Conservation (phyloP, 2,329 filamentous ascomycete genomes). For the Macrophomina tecta region DNA sequence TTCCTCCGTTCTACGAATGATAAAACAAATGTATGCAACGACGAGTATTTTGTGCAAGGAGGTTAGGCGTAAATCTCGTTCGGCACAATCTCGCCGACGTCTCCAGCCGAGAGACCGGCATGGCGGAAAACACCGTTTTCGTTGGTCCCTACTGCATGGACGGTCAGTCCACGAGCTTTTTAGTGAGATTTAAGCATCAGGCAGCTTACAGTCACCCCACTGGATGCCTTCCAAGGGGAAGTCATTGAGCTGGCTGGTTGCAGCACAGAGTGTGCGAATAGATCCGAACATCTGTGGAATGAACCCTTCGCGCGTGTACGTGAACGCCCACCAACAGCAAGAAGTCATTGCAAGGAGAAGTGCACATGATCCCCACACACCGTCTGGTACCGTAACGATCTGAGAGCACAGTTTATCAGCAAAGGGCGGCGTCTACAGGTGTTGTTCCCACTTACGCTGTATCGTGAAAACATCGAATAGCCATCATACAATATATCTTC, state of each 20-base stretch:
- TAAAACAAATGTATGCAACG: too few relatives aligned
- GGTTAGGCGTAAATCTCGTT: constrained; percentile 38
- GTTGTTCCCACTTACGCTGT: constrained; percentile 31
- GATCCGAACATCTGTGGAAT: constrained; percentile 45
- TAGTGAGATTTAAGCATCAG: not conserved
- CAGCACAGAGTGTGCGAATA: constrained; percentile 38
- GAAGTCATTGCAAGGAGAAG: constrained; percentile 40
- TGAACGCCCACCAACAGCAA: constrained; percentile 42
- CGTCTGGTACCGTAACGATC: constrained; percentile 37
- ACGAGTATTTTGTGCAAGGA: too few relatives aligned
- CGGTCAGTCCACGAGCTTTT: not conserved
- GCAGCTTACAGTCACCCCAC: constrained; percentile 25
- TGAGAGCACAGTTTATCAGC: not conserved
- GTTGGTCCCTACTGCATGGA: constrained; percentile 32
- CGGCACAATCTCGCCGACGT: constrained; percentile 36
- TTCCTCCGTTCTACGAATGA: too few relatives aligned
- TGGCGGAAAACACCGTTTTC: constrained; percentile 38
- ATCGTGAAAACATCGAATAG: constrained; percentile 35
- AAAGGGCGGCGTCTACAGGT: too few relatives aligned
- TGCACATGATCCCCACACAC: constrained; percentile 36
- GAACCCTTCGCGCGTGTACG: constrained; percentile 39
- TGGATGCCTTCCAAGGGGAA: constrained; percentile 33
- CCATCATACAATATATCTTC: constrained; percentile 11
- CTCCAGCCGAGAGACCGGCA: constrained; percentile 38
- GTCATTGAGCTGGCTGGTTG: constrained; percentile 38